Evolutionary conservation across 1,284 basidiomycete genomes (phyloP), one percentile per base, ranked within the genome.

Genomic region (Golubevia sp.): DNA sequence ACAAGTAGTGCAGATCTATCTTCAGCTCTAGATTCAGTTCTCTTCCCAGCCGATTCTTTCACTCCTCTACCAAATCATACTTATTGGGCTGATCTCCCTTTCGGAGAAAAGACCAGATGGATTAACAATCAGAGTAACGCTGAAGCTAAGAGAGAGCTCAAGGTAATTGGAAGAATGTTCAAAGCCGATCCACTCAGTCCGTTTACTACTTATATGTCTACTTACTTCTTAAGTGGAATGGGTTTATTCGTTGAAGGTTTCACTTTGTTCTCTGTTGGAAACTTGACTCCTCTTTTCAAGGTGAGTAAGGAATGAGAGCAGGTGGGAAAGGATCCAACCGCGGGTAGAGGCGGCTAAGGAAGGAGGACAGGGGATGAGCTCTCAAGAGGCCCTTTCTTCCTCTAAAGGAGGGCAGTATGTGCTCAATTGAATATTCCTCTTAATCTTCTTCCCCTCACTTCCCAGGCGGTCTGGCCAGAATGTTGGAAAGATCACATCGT

Each of bases 261-360:
- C 70, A 86, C 85, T 30, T 82, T 87, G 57, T 87, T 87, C 83
- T 87, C 86, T 4, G 87, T 88, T 71, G 87, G 87, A 27, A 87
- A 87, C 79, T 74, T 87, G 23, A 74, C 79, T 1, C 75, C 86
- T 0, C 83, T 87, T 20, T 87, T 87, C 83, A 67, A 82, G 64
- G 38, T 44, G 38, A 44, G 38, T 44, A 34, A 34, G 30, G 11
- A 11, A 34, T 34, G 30, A 11, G 11, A 34, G 11, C 30, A 34
- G 30, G 38, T 8, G 18, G 18, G 38, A 44, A 18, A 44, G 38
- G 18, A 13, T 44, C 38, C 38, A 44, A 44, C 13, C 18, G 11
- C 38, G 38, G 38, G 38, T 13, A 44, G 38, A 44, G 18, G 38
- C 38, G n/a, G n/a, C n/a, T n/a, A n/a, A n/a, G n/a, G n/a, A n/a